These are phyloP conservation scores for Pittosporum tobira DNA, from an alignment of 129 eudicot genomes.

Conservation along the genomic window DNA sequence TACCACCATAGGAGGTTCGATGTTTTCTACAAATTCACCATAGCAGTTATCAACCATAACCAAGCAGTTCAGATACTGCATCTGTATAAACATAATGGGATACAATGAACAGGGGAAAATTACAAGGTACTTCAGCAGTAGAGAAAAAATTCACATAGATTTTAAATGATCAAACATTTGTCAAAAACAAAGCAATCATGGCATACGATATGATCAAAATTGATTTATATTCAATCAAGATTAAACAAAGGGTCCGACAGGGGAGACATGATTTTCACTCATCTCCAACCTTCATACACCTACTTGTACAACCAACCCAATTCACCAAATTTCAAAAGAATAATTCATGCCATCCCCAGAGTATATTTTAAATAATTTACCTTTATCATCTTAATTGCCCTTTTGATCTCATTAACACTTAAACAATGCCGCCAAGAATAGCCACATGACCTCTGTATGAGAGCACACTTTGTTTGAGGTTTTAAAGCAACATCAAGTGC, in stretches of 20 bases:
- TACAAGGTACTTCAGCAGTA: neutral
- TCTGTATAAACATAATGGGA: constrained; percentile 31
- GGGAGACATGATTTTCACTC: neutral
- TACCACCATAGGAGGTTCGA: constrained; percentile 99
- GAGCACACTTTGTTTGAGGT: constrained; percentile 88
- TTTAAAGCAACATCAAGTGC: constrained; percentile 57
- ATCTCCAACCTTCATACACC: neutral
- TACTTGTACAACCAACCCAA: neutral
- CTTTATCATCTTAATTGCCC: constrained; percentile 84
- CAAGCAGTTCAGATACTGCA: constrained; percentile 74
- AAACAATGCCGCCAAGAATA: constrained; percentile 96
- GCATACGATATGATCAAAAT: too few relatives aligned
- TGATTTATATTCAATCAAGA: neutral
- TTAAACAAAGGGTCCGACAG: neutral
- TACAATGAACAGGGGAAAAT: neutral
- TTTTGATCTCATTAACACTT: constrained; percentile 80
- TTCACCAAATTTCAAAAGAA: neutral
- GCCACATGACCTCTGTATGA: constrained; percentile 96
- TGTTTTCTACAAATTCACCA: constrained; percentile 87
- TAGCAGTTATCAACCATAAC: constrained; percentile 99
- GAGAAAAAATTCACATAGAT: neutral
- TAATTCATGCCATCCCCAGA: neutral
- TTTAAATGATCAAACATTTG: neutral
- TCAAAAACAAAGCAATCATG: neutral
- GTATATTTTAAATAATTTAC: constrained; percentile 15